These are phyloP conservation scores for Cenchrus purpureus DNA, from an alignment of 176 grass and related monocot genomes.

Conservation along the genomic window DNA sequence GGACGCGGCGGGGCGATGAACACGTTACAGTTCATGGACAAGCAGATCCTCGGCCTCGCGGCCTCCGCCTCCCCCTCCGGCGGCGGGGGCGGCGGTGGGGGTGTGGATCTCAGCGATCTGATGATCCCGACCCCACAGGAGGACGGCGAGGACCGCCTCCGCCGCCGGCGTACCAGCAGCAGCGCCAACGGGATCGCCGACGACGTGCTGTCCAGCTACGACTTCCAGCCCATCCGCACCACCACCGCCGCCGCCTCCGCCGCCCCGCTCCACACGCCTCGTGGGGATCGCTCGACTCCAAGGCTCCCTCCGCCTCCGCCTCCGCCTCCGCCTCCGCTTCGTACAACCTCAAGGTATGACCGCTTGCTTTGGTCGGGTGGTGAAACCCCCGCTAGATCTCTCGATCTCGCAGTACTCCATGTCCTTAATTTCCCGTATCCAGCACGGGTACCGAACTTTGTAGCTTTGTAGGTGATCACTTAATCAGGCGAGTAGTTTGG, in stretches of 20 bases:
- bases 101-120: conserved; percentile 67
- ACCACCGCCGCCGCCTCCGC: conserved; percentile 28
- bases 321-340: conserved; percentile 48
- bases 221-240: conserved; percentile 72
- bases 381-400: conserved; percentile 1
- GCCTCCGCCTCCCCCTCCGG: conserved; percentile 35
- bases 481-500: not conserved
- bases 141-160: conserved; percentile 48
- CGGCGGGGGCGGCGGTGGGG: not conserved
- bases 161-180: conserved; percentile 28
- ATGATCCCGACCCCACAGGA: conserved; percentile 63
- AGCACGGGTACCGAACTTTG: no score
- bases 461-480: not conserved
- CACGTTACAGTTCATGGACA: conserved; percentile 66
- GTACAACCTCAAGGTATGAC: conserved; percentile 55
- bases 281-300: conserved; percentile 59
- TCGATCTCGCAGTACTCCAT: not conserved
- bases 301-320: conserved; percentile 42
- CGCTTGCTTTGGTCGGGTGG: not conserved
- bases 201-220: conserved; percentile 70
- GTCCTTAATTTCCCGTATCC: not conserved
- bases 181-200: conserved; percentile 44
- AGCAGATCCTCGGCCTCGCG: conserved; percentile 59
- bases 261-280: not conserved
- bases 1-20: conserved; percentile 33